A percentile compares a stretch with the other conserved stretches of the same genome.
Conservation (phyloP, 1,139 yeast genomes). For the Nadsonia starkeyi-henricii region DNA sequence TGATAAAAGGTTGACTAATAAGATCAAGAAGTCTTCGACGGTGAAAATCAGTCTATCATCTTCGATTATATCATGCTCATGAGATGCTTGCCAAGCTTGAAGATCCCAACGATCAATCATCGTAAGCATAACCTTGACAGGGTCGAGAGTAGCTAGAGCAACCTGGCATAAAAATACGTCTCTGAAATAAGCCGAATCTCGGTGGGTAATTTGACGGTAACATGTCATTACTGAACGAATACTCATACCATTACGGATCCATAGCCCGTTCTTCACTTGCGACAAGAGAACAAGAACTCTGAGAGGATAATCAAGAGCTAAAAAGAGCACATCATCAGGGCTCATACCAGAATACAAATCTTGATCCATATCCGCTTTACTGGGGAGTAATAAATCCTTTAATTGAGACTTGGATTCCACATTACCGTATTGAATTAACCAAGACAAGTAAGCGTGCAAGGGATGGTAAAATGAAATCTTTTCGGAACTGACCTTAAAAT, state of each 20-base stretch:
- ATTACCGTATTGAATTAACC: slow-evolving; percentile 45
- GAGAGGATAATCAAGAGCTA: slow-evolving; percentile 59
- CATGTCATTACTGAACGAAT: slow-evolving; percentile 67
- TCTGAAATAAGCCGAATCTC: slow-evolving; percentile 71
- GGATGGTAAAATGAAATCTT: slow-evolving; percentile 70
- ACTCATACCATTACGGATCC: slow-evolving; percentile 84
- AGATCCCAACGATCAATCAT: slow-evolving; percentile 62
- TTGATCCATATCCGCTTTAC: slow-evolving; percentile 4
- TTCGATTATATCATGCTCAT: slow-evolving; percentile 2
- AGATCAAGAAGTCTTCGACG: slow-evolving; percentile 67
- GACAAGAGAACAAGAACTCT: slow-evolving; percentile 60
- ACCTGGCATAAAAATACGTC: slow-evolving; percentile 65
- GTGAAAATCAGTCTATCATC: slow-evolving; percentile 34
- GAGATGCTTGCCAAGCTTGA: slow-evolving; percentile 1
- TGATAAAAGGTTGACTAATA: slow-evolving; percentile 53
- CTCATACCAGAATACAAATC: neutral
- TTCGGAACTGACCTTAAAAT: slow-evolving; percentile 31
- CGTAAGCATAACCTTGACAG: slow-evolving; percentile 44
- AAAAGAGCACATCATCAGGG: slow-evolving; percentile 12
- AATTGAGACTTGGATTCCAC: slow-evolving; percentile 22
- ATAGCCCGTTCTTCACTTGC: slow-evolving; percentile 66
- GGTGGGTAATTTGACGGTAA: slow-evolving; percentile 64
- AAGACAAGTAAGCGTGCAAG: slow-evolving; percentile 56
- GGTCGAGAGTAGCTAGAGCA: slow-evolving; percentile 42
- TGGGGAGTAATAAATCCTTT: slow-evolving; percentile 13